Evolutionary conservation across 176 grass and related monocot genomes (phyloP), one percentile per base, ranked within the genome.

Genomic region (Musa itinerans): DNA sequence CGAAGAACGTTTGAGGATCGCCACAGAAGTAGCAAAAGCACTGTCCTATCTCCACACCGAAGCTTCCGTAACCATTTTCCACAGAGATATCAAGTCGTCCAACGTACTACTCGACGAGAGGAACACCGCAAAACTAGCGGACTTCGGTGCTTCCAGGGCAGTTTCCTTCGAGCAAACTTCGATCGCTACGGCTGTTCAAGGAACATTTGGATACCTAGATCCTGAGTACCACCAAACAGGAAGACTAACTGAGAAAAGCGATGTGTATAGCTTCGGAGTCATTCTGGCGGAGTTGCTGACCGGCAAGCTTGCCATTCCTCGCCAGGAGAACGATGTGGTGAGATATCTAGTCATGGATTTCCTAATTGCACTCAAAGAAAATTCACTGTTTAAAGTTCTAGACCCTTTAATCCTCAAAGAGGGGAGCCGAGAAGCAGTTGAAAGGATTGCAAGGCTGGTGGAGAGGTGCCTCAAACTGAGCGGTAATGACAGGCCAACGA

Each of bases 181-280:
- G 6, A 56, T 74, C 54, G 54, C 11, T 8, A 82, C 79, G 0
- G 19, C 48, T 4, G 79, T 82, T 9, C 71, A 82, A n/a, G 71
- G 79, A 19, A 82, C 71, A 53, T 82, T 66, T 1, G 79, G 79
- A 64, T 82, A 70, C 68, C 23, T 70, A 9, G 68, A 70, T 50
- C 68, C 68, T 2, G 68, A 70, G 68, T 70, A 70, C 68, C 68
- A 70, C 16, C 68, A 70, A n/a, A 70, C 68, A 9, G 68, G 68
- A 9, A 70, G 16, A 20, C 14, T 70, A 9, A 70, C 68, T 10
- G 34, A 70, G 1, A 70, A 70, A 70, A 70, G 68, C 17, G 68
- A 82, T 75, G 71, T 82, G 51, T 82, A 82, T 29, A 82, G 79
- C 56, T 82, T 82, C 29, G 79, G 70, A 5, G 79, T 82, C 57